Evolutionary conservation across 1,284 basidiomycete species (phyloP), one percentile per base, ranked within the genome.

Genomic region (Melampsora americana): DNA sequence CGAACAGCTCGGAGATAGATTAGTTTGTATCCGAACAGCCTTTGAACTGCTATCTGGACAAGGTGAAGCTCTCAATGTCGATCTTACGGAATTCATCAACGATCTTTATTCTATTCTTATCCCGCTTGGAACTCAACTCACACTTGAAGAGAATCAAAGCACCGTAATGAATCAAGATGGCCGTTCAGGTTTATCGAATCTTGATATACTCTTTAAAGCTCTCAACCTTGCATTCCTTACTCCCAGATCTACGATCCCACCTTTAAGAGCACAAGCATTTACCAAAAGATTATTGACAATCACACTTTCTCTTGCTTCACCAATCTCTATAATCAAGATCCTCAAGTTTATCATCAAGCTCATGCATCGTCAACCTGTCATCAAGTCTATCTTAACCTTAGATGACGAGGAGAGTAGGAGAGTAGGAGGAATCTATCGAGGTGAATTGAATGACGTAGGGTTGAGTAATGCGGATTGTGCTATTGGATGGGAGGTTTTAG

Each of bases 1-100:
- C 28, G 44, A 80, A 79, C 65, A 77, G 80, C 85, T 88, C 76
- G 88, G 88, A 78, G 89, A 88, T 80, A 89, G 89, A 81, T 86
- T 99, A 78, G 84, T 91, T 72, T 96, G 93, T 81, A 92, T 99
- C 80, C 89, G 92, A 77, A 96, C 96, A 44, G 95, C 95, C 5
- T 96, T 98, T 80, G 95, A 99, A 82, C 88, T 99, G 67, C 88
- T 99, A 60, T 90, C 91, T 20, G 96, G 95, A 14, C 96, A 99
- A 88, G 95, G 94, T 88, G 73, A 99, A 85, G 92, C 95, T 28
- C 87, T 99, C 79, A 95, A 95, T 81, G 91, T 99, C 81, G 96
- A 99, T 85, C 86, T 99, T 66, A 87, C 86, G 79, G 95, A 96
- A 80, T 95, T 99, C 82, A 87, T 94, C 81, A 88, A 88, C 26